A percentile compares a stretch with the other conserved stretches of the same genome.
Evolutionary conservation across 1,284 basidiomycete genomes (phyloP).

Genomic region (Cutaneotrichosporon sp.): DNA sequence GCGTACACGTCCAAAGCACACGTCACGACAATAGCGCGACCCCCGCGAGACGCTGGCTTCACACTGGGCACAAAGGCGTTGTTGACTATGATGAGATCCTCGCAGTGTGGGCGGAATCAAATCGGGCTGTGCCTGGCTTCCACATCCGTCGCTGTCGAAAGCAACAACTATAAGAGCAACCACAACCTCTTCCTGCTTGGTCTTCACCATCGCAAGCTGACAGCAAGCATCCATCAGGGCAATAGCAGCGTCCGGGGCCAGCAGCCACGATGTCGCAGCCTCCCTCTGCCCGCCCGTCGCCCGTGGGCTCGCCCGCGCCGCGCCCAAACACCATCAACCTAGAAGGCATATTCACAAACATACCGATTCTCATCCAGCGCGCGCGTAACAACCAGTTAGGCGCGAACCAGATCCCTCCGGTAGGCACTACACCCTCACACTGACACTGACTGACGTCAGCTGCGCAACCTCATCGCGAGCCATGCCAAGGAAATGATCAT

Average conservation of each 20-base stretch:
- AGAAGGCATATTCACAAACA: conserved; percentile 20
- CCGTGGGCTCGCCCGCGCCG: conserved; percentile 16
- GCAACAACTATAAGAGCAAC: background rate
- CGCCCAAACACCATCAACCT: conserved; percentile 13
- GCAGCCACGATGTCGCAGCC: conserved; percentile 2
- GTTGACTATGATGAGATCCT: too few species aligned
- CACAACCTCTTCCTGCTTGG: background rate
- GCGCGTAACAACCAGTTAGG: conserved; percentile 16
- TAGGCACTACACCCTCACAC: too few species aligned
- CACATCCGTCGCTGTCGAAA: background rate
- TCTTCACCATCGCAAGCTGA: background rate
- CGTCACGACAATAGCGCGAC: too few species aligned
- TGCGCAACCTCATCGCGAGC: conserved; percentile 18
- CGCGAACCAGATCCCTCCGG: conserved; percentile 15
- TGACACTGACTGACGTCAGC: conserved; percentile 7
- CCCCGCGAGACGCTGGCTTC: too few species aligned
- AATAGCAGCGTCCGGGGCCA: background rate
- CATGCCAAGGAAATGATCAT: conserved; percentile 22
- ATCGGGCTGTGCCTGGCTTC: background rate
- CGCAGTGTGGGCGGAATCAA: background rate
- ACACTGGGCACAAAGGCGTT: too few species aligned
- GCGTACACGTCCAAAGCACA: too few species aligned
- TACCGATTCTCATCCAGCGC: conserved; percentile 16
- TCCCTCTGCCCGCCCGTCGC: conserved; percentile 12
- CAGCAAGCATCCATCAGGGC: background rate